Evolutionary conservation across 495 filamentous ascomycete species (phyloP), one percentile per base, ranked within the genome.

Genomic region (Hypoxylon rickii): DNA sequence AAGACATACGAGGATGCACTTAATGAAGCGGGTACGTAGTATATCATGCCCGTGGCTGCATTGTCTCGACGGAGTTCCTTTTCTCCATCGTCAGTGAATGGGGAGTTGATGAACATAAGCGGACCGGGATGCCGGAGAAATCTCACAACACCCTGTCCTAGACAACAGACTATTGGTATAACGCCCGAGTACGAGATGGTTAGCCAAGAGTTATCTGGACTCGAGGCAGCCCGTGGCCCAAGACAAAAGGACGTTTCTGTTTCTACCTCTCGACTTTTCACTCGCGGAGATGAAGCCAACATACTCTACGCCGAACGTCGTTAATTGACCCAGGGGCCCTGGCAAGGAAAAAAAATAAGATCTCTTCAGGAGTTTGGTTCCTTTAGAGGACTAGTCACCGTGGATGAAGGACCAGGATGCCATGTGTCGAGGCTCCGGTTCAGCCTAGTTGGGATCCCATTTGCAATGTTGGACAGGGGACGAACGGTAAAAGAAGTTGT

Each of bases 71-170:
- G 48, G 15, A 43, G 21, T 42, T 15, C 16, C 33, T 29, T 50
- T 22, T 46, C 34, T 37, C 39, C 16, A 53, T 49, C 48, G 18
- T 42, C 38, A 53, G 59, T 57, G 12, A 17, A 44, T 36, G 18
- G 49, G 49, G 34, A 53, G 56, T 44, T 17, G 59, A 45, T 53
- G 38, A 16, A 53, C 36, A 48, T 49, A 32, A 22, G 29, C 59
- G 59, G 59, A 58, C 59, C 59, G 59, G 53, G 59, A 58, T 63
- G 53, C 59, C 59, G 59, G 58, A 55, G 58, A 63, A 44, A 53
- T 63, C 15, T 54, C 38, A 41, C 38, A 42, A 43, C 32, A 54
- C 53, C 59, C 44, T 54, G 42, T 48, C 39, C 43, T 33, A 29
- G 34, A 26, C 11, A n/a, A 37, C 29, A 53, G 45, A 44, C 50